Percentiles rank a stretch among this genome's conserved stretches.
phyloP scores from a whole-genome alignment of 106 monocot species.

The Allium sativum region DNA sequence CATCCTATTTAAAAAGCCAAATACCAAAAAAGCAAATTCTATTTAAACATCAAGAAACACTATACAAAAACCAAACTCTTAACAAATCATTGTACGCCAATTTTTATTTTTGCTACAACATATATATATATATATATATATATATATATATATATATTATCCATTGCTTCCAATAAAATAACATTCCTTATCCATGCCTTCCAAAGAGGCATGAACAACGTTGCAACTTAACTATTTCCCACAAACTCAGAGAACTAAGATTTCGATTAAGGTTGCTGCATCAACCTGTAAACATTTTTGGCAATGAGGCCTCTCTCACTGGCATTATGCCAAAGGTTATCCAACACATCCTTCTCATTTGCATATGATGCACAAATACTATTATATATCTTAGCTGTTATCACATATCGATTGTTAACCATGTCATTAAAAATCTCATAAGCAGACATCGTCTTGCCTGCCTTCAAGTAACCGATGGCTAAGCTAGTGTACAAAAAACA shows the following conservation, averaged over 20 bases:
- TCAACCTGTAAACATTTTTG: conserved; percentile 42
- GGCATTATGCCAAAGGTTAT: conserved; percentile 53
- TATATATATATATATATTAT: too few species aligned
- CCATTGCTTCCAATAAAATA: too few species aligned
- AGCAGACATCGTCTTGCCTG: conserved; percentile 41
- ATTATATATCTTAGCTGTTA: conserved; percentile 61
- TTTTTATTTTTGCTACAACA: too few species aligned
- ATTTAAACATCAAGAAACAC: too few species aligned
- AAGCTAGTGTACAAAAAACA: conserved; percentile 43
- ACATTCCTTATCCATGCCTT: too few species aligned
- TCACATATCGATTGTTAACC: conserved; percentile 33
- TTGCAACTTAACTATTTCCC: too few species aligned
- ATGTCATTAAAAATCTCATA: conserved; percentile 55
- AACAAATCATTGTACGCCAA: too few species aligned
- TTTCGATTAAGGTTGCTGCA: conserved; percentile 17
- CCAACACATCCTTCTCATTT: conserved; percentile 27
- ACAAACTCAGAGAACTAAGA: not conserved
- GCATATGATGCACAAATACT: conserved; percentile 53
- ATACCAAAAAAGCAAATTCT: too few species aligned
- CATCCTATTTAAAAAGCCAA: too few species aligned
- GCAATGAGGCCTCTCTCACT: conserved; percentile 57
- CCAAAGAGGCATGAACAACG: too few species aligned
- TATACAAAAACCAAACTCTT: too few species aligned
- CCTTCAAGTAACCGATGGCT: conserved; percentile 54
- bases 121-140: too few species aligned